These are phyloP conservation scores for Prunus armeniaca DNA, from an alignment of 306 rosid genomes.

Conservation along the genomic window DNA sequence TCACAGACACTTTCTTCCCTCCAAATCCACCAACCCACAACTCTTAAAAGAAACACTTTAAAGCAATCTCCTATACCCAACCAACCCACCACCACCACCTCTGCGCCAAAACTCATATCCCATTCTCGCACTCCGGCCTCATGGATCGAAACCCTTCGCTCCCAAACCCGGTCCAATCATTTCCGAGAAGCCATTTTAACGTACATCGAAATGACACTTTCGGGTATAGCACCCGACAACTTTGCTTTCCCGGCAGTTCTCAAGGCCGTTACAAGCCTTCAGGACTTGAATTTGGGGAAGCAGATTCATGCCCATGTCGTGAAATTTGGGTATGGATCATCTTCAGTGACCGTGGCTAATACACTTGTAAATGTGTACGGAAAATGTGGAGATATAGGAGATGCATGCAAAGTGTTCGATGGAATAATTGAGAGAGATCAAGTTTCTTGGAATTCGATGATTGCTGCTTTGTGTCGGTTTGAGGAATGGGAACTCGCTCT, in stretches of 20 bases:
- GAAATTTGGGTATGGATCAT: constrained; percentile 49
- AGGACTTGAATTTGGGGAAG: constrained; percentile 52
- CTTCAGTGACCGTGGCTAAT: constrained; percentile 54
- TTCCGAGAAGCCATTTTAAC: constrained; percentile 59
- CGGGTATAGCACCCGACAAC: constrained; percentile 52
- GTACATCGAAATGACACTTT: constrained; percentile 42
- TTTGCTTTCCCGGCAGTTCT: constrained; percentile 80
- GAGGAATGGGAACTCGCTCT: constrained; percentile 70
- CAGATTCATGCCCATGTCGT: constrained; percentile 65
- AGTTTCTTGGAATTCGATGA: constrained; percentile 86
- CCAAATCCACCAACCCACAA: constrained; percentile 22
- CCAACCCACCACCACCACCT: neutral
- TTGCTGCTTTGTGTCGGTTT: constrained; percentile 51
- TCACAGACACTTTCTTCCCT: constrained; percentile 27
- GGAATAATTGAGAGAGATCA: constrained; percentile 51
- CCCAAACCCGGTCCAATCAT: constrained; percentile 44
- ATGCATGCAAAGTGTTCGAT: constrained; percentile 54
- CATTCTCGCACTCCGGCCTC: constrained; percentile 37
- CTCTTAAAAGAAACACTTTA: neutral
- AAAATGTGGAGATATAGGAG: constrained; percentile 53
- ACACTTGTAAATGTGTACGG: constrained; percentile 71
- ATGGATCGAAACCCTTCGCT: constrained; percentile 67
- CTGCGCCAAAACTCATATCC: constrained; percentile 10
- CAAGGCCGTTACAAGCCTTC: constrained; percentile 48
- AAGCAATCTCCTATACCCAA: constrained; percentile 19